Evolutionary conservation across 179 eudicot species (phyloP).

Genomic region (Spinacia oleracea): DNA sequence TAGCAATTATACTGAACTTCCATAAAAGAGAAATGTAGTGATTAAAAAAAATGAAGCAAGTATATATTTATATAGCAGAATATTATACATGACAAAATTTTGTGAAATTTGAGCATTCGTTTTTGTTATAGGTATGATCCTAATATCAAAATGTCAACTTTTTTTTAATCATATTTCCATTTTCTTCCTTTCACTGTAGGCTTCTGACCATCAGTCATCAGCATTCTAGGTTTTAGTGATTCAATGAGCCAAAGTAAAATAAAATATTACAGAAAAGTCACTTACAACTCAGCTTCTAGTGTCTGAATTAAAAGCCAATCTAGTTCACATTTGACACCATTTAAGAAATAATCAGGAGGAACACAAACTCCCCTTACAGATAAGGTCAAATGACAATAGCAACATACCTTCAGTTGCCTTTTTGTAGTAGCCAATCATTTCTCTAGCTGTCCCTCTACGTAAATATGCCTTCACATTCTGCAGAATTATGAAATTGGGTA

Average conservation of each 20-base stretch:
- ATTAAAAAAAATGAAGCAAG: too few species aligned
- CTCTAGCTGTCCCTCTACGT: slow-evolving; percentile 94
- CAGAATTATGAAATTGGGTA: slow-evolving; percentile 7
- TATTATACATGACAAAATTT: too few species aligned
- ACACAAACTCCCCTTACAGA: neutral
- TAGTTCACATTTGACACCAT: neutral
- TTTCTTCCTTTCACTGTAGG: neutral
- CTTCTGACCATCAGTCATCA: neutral
- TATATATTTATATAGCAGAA: too few species aligned
- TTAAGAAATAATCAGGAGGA: neutral
- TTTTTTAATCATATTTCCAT: neutral
- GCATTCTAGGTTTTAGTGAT: neutral
- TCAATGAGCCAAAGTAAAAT: neutral
- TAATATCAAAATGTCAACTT: neutral
- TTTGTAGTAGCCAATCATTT: slow-evolving; percentile 81
- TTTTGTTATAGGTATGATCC: neutral
- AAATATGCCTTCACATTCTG: slow-evolving; percentile 93
- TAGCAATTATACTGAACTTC: too few species aligned
- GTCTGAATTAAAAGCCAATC: neutral
- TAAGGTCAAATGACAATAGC: neutral
- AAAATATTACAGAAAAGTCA: neutral
- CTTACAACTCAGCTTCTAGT: neutral
- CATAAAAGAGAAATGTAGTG: too few species aligned
- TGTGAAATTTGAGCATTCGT: neutral
- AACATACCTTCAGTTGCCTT: slow-evolving; percentile 80